Base-by-base conservation (phyloP, 495 filamentous ascomycete genomes). In the Cetradonia linearis region DNA sequence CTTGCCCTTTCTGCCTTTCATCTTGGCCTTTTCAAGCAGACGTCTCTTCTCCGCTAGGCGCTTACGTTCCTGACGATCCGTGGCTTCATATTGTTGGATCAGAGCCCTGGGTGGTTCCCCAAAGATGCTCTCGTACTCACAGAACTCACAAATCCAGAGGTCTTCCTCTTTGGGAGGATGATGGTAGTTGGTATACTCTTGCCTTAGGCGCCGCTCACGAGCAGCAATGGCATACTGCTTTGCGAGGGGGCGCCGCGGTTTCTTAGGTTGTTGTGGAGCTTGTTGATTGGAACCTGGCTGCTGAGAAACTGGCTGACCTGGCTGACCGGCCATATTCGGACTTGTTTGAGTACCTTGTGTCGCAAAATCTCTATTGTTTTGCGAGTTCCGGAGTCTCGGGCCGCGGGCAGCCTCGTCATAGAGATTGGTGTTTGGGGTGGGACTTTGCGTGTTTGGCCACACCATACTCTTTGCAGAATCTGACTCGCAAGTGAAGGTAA, bases 141-240 rank as follows among this genome's bases (percentile, higher is more conserved):
- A 92, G 69, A 94, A 91, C 64, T 93, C 90, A 72, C 93, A 98
- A 52, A 96, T 89, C 89, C 91, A 97, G 30, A 88, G 81, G 62
- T 94, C 89, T 62, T 91, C 85, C 36, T 79, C 70, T 31, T 78
- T 79, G 1, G 86, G 85, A 6, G 86, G 86, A 63, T 93, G 84
- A 61, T 87, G 86, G 62, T 80, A 83, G 65, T 95, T 94, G 54
- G 81, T 73, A 59, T 85, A 83, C 65, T 87, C 81, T 64, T 88
- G 85, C 58, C 86, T 81, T 2, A 84, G 73, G 58, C 84, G 83
- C 20, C 87, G 83, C 59, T 85, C 79, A 2, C 83, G 79, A 38
- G 84, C 85, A 23, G 85, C 83, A 55, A 82, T 65, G 7, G 78
- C 77, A 67, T 85, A 86, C 70, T 80, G 74, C 66, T 78, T 84